A percentile compares a stretch with the other conserved stretches of the same genome.
These are phyloP conservation scores for Coprinopsis strossmayeri DNA, from an alignment of 768 basidiomycete genomes.

Conservation along the genomic window DNA sequence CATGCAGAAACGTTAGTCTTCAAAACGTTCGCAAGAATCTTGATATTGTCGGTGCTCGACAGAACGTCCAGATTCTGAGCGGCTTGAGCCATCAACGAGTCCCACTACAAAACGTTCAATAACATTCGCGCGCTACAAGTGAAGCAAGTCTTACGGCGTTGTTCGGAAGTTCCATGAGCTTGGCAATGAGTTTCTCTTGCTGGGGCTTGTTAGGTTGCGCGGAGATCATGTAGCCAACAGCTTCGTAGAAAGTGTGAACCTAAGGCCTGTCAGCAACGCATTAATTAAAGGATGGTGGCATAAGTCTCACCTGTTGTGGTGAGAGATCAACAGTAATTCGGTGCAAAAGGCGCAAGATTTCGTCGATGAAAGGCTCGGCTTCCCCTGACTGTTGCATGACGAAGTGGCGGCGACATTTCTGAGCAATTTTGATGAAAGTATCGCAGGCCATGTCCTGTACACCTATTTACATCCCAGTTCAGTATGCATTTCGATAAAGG, in stretches of 20 bases:
- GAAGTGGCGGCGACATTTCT: constrained; percentile 96
- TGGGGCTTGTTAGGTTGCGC: constrained; percentile 97
- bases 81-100: constrained; percentile 94
- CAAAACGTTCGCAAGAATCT: constrained; percentile 91
- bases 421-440: constrained; percentile 99
- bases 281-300: too few relatives aligned
- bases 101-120: constrained; percentile 60
- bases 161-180: constrained; percentile 96
- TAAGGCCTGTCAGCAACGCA: too few relatives aligned
- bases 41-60: constrained; percentile 87
- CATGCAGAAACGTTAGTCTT: constrained; percentile 99
- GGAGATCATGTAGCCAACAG: constrained; percentile 98
- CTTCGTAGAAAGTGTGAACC: constrained; percentile 99
- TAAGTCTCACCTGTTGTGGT: constrained; percentile 76
- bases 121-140: constrained; percentile 1
- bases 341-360: constrained; percentile 87
- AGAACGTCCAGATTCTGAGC: constrained; percentile 89
- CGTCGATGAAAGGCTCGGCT: constrained; percentile 95
- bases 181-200: constrained; percentile 91
- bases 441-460: constrained; percentile 99
- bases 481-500: too few relatives aligned
- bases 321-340: constrained; percentile 92
- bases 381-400: constrained; percentile 98
- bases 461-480: constrained; percentile 48
- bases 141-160: constrained; percentile 62